phyloP scores from a whole-genome alignment of 2,329 filamentous ascomycete species.

The Acarospora socialis region DNA sequence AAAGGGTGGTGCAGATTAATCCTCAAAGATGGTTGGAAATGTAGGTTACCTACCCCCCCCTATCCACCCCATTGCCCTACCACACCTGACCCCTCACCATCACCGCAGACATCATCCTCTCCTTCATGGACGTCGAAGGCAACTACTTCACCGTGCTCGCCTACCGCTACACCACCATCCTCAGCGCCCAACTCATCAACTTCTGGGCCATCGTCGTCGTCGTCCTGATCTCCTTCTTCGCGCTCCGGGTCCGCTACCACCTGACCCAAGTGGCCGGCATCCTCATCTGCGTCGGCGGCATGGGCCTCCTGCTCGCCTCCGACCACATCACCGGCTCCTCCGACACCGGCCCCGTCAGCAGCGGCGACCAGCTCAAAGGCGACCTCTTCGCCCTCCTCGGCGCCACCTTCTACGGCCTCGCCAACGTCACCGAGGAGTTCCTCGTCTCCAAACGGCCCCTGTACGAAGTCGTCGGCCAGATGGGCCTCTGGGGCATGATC shows the following conservation, averaged over 20 bases:
- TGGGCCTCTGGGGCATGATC: conserved; percentile 73
- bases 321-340: conserved; percentile 64
- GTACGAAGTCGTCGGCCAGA: conserved; percentile 85
- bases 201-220: conserved; percentile 97
- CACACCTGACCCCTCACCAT: neutral
- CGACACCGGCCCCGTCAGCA: conserved; percentile 45
- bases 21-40: conserved; percentile 72
- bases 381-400: conserved; percentile 84
- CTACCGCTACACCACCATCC: conserved; percentile 81
- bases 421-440: conserved; percentile 89
- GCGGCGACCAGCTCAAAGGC: conserved; percentile 66
- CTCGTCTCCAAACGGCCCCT: conserved; percentile 73
- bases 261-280: conserved; percentile 74
- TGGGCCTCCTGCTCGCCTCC: conserved; percentile 70
- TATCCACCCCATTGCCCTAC: neutral
- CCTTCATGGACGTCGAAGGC: conserved; percentile 86
- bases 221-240: conserved; percentile 64
- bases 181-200: conserved; percentile 90
- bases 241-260: conserved; percentile 83
- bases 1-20: conserved; percentile 53
- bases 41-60: conserved; percentile 20
- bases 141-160: conserved; percentile 97
- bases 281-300: conserved; percentile 77
- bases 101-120: conserved; percentile 56
- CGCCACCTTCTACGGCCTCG: conserved; percentile 79